Conservation (phyloP, 495 filamentous ascomycete species). For the Penicillium pulvis region DNA sequence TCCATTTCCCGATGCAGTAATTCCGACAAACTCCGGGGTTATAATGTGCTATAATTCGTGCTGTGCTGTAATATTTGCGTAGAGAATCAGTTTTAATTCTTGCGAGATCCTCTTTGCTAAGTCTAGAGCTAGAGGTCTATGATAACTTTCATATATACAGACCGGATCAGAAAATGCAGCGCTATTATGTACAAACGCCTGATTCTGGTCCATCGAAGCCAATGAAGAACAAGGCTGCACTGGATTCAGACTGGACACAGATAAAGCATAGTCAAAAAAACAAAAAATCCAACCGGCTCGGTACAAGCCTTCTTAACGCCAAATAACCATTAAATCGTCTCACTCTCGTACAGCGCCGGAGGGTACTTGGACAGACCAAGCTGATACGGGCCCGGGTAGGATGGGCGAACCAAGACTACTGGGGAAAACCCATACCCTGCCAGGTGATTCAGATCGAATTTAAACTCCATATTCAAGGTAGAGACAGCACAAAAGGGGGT, state of each 20-base stretch:
- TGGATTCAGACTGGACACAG: neutral
- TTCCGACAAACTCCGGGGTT: neutral
- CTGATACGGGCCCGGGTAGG: neutral
- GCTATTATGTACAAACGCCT: neutral
- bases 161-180: neutral
- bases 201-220: neutral
- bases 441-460: slow-evolving; percentile 1
- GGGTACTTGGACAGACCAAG: neutral
- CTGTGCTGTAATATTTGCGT: no score
- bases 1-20: slow-evolving; percentile 13
- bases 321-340: slow-evolving; percentile 19
- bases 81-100: neutral
- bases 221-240: neutral
- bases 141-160: neutral
- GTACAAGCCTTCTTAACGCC: slow-evolving; percentile 16
- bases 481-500: slow-evolving; percentile 23
- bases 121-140: neutral
- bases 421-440: neutral
- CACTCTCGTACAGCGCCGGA: slow-evolving; percentile 12
- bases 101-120: neutral
- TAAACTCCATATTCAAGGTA: slow-evolving; percentile 5
- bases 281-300: neutral
- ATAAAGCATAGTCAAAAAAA: neutral
- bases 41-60: neutral
- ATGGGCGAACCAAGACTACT: slow-evolving; percentile 5